Evolutionary conservation across 1,284 basidiomycete genomes (phyloP), one percentile per base, ranked within the genome.

Genomic region (Rhodofomes roseus): DNA sequence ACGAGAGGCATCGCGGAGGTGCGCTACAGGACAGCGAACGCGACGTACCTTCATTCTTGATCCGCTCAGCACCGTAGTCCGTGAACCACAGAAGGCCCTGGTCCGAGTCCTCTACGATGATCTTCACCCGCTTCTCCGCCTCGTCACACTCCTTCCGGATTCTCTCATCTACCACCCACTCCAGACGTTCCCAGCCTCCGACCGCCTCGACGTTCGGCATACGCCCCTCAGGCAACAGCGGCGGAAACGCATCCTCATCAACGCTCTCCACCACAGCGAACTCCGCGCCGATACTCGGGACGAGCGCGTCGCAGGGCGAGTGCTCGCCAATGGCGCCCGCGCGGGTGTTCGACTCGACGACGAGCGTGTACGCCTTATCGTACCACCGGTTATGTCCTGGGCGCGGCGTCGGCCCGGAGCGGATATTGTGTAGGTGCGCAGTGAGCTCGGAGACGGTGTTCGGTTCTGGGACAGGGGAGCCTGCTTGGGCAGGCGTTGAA

Each of bases 291-390:
- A 96, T 91, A 64, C 92, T 93, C 0, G 96, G 95, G 1, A 97
- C 88, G 11, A 98, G 79, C 1, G 96, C 96, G 65, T 98, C 96
- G 59, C 90, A 89, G 0, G 93, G 91, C 2, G 93, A 93, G 75
- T 98, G 96, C 76, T 98, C 96, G 29, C 96, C 96, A 69, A 88
- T 87, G 57, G 93, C 90, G 40, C 93, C 93, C 2, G 93, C 92
- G 44, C 93, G 86, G 1, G 90, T 89, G 62, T 90, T 93, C 14
- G 89, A 87, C 75, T 98, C 95, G 43, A 98, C 87, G 52, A 92
- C 83, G 59, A 98, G 76, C 6, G 87, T 87, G 46, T 92, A 83
- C 2, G 90, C 83, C 77, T 98, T 98, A 79, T 99, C 96, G 73
- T 90, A 94, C 86, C 95, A 98, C 50, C 96, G 82, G 70, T 98